These are phyloP conservation scores for Thymus quinquecostatus DNA, from an alignment of 257 asterid genomes.

Conservation along the genomic window DNA sequence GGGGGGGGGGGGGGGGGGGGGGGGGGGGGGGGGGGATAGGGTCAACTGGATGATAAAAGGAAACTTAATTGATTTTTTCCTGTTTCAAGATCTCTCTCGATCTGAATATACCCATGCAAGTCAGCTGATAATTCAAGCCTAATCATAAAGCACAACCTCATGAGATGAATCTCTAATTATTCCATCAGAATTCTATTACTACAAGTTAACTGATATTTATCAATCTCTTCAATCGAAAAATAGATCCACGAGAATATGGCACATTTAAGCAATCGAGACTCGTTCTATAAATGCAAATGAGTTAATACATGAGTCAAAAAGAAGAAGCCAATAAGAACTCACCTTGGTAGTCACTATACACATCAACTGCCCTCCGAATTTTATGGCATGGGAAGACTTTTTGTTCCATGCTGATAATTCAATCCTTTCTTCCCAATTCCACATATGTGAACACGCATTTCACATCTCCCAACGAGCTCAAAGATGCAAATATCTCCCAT, in stretches of 20 bases:
- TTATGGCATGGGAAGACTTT: slow-evolving; percentile 36
- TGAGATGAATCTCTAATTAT: neutral
- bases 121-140: neutral
- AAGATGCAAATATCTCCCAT: slow-evolving; percentile 96
- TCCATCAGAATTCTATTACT: slow-evolving; percentile 5
- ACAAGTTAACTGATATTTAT: slow-evolving; percentile 5
- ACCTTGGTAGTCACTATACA: slow-evolving; percentile 33
- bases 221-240: neutral
- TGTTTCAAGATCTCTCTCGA: neutral
- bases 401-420: slow-evolving; percentile 45
- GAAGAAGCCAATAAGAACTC: neutral
- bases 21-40: too few relatives aligned
- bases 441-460: slow-evolving; percentile 87
- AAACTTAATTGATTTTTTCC: too few relatives aligned
- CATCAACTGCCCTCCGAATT: slow-evolving; percentile 31
- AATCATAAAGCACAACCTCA: neutral
- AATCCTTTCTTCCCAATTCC: slow-evolving; percentile 61
- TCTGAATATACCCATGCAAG: neutral
- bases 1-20: too few relatives aligned
- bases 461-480: slow-evolving; percentile 76
- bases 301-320: neutral
- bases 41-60: too few relatives aligned
- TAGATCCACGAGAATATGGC: neutral
- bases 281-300: slow-evolving; percentile 1
- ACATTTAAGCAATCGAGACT: slow-evolving; percentile 19